Conservation (phyloP, 345 rosid species). For the Firmiana major region DNA sequence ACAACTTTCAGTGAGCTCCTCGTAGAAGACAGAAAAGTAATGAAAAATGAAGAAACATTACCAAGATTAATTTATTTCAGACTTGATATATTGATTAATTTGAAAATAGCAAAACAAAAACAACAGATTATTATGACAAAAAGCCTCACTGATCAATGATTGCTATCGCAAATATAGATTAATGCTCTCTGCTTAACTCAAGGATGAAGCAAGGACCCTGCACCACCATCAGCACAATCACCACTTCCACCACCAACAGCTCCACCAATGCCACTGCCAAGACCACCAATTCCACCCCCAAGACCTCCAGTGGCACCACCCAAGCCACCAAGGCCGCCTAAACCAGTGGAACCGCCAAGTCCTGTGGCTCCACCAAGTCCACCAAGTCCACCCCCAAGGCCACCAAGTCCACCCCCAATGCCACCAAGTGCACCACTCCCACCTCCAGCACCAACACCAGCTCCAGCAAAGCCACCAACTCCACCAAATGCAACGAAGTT, state of each 20-base stretch:
- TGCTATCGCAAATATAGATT: background rate
- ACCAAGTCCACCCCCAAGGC: background rate
- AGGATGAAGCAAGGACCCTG: slow-evolving; percentile 2
- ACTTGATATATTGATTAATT: background rate
- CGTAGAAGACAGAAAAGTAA: too few species aligned
- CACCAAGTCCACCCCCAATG: slow-evolving; percentile 40
- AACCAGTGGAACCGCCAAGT: slow-evolving; percentile 1
- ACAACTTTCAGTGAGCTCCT: too few species aligned
- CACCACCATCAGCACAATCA: slow-evolving; percentile 1
- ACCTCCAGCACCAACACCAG: slow-evolving; percentile 16
- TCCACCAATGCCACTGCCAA: background rate
- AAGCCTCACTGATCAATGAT: background rate
- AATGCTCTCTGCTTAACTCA: background rate
- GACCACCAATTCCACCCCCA: slow-evolving; percentile 20
- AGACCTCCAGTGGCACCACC: slow-evolving; percentile 28
- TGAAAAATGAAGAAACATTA: background rate
- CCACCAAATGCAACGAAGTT: slow-evolving; percentile 48
- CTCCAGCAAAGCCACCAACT: slow-evolving; percentile 43
- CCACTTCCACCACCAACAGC: slow-evolving; percentile 14
- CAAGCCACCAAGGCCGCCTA: slow-evolving; percentile 23
- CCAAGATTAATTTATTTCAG: too few species aligned
- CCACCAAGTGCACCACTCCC: slow-evolving; percentile 15
- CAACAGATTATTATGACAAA: too few species aligned
- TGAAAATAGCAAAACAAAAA: background rate
- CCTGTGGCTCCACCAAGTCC: background rate